Evolutionary conservation across 768 basidiomycete genomes (phyloP), one percentile per base, ranked within the genome.

Genomic region (Hydnomerulius pinastri): DNA sequence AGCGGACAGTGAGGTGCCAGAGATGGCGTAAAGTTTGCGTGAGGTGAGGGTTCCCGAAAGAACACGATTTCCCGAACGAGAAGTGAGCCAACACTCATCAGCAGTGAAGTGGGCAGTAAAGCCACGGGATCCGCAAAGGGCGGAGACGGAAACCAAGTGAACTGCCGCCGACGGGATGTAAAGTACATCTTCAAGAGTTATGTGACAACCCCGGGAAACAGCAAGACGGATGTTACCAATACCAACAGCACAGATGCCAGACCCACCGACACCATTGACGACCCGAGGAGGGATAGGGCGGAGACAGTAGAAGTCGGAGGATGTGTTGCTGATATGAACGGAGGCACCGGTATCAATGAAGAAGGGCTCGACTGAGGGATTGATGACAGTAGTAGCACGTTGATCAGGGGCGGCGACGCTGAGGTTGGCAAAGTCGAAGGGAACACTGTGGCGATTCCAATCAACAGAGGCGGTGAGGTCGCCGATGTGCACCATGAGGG

Each of bases 231-330:
- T 62, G 1, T 54, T 53, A 0, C 71, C 66, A 7, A 67, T 56
- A 0, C 63, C 66, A 5, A 55, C 33, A 2, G 67, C 65, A 1
- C 43, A 38, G n/a, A 71, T 62, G 10, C 44, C 50, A 0, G 62
- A 62, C 1, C 66, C 61, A 5, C 67, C 62, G 5, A 70, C 50
- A 2, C 71, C 67, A 13, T 60, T 60, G 2, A 72, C 54, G 1
- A 45, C 25, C 6, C 59, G 39, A 11, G 64, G 48, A 0, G 53
- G 4, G 17, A 70, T 68, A 8, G 66, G 52, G 1, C 4, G 36
- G 2, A 71, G 58, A 0, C 39, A 39, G 7, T 43, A 17, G 55
- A 71, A 71, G 48, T 71, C 66, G 10, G 53, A 28, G 0, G 33
- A 42, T 10, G 60, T 48, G 4, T 54, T 62, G 3, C 64, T 62